Base-by-base conservation (phyloP, 2,329 filamentous ascomycete genomes). In the Furcasterigmium sp. region DNA sequence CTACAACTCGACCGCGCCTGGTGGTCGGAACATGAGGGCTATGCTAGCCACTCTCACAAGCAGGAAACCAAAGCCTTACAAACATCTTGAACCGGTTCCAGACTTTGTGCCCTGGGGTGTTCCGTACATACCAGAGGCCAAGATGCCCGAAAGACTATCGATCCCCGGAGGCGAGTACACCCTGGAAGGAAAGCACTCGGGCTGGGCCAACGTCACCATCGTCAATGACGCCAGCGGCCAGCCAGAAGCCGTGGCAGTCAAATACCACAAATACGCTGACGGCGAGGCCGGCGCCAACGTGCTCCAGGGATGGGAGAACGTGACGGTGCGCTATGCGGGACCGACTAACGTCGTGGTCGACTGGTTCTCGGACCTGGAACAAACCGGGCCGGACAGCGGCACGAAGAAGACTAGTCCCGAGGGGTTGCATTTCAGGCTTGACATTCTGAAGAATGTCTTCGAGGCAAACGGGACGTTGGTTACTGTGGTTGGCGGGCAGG, bases 381-480 rank as follows among this genome's bases (percentile, higher is more conserved):
- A 62, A 17, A 62, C 50, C 2, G 65, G 66, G 0, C 46, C 45
- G 3, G 50, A 49, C 0, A 48, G 49, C 5, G 57, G 52, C 1
- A 64, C 54, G 1, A 72, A 70, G 52, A 61, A 55, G 40, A 71
- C 69, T 0, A 56, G 63, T 7, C 50, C 56, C 0, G 56, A 51
- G 2, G 65, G 67, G 2, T 67, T 70, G 41, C 63, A 68, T 44
- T 39, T 71, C 17, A 44, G 46, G 2, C 67, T 68, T 18, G 60
- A 71, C 54, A 58, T 54, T 3, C 40, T 65, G 50, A 50, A 44
- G 4, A 71, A 70, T 32, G 56, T 65, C 1, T 69, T 70, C 47
- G 46, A 64, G 8, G 64, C 67, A 0, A 69, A 62, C 45, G 69
- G 69, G 2, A 65, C 60, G 1, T 41, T 70, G 42, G 61, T 51